Percentiles rank a stretch among this genome's conserved stretches.
phyloP scores from a whole-genome alignment of 306 rosid species.

The Canavalia gladiata region DNA sequence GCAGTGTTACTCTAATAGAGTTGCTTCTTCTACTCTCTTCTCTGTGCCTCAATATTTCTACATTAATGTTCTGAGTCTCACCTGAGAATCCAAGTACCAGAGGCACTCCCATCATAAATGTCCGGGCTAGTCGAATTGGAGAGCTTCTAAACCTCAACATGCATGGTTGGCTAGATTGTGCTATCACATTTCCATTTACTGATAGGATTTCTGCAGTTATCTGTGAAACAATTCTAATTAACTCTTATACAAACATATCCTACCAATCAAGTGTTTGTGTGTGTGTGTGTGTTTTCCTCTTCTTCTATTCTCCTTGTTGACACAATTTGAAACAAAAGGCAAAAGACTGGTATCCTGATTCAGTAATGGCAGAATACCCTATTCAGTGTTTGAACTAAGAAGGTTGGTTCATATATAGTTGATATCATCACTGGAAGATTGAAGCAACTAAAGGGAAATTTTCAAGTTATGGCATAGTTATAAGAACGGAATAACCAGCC shows the following conservation, averaged over 20 bases:
- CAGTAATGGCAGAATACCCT: background rate
- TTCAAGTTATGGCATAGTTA: background rate
- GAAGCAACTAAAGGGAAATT: background rate
- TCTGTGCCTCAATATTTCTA: constrained; percentile 67
- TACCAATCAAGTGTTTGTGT: background rate
- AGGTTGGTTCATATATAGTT: background rate
- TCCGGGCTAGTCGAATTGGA: constrained; percentile 69
- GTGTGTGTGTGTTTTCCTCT: background rate
- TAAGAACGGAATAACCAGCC: background rate
- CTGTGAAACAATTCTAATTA: constrained; percentile 50
- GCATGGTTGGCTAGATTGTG: constrained; percentile 78
- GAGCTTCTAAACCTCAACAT: constrained; percentile 80
- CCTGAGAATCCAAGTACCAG: constrained; percentile 67
- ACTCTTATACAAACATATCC: too few relatives aligned
- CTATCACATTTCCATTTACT: constrained; percentile 60
- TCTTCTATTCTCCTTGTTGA: constrained; percentile 1
- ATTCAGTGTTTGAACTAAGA: background rate
- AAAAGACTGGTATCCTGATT: background rate
- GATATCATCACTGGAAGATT: background rate
- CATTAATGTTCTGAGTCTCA: constrained; percentile 67
- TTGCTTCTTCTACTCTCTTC: constrained; percentile 66
- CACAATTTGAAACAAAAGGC: background rate
- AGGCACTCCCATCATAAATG: constrained; percentile 70
- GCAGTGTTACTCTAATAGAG: constrained; percentile 60
- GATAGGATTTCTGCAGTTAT: constrained; percentile 71